These are phyloP conservation scores for Yarrowia osloensis DNA, from an alignment of 805 yeast species.

Conservation along the genomic window DNA sequence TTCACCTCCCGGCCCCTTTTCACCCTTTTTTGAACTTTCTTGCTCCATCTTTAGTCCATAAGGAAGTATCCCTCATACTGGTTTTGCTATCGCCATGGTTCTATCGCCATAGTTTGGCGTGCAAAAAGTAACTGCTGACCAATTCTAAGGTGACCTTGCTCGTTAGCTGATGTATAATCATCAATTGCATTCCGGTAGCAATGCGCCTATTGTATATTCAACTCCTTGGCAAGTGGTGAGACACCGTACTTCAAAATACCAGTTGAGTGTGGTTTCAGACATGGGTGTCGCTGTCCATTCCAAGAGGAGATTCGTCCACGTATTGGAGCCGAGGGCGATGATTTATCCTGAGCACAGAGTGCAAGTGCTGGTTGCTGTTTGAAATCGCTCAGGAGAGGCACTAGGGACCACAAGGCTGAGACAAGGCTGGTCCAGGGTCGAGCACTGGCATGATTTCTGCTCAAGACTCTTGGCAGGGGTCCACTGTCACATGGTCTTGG, in stretches of 20 bases:
- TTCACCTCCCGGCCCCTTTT: not conserved
- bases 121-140: not conserved
- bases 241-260: not conserved
- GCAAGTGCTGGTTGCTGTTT: not conserved
- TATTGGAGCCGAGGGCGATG: no score
- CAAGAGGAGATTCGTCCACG: not conserved
- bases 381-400: not conserved
- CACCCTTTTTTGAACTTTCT: not conserved
- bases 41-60: no score
- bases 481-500: not conserved
- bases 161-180: not conserved
- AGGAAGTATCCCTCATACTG: no score
- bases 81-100: no score
- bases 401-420: not conserved
- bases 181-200: not conserved
- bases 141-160: not conserved
- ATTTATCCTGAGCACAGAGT: not conserved
- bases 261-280: not conserved
- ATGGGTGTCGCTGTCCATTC: not conserved
- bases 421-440: not conserved
- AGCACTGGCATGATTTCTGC: not conserved
- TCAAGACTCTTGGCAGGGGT: not conserved
- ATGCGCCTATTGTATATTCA: not conserved
- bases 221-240: not conserved
- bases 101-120: no score